Evolutionary conservation across 208 protist species (phyloP).

Genomic region (Herpetomonas tarakana): DNA sequence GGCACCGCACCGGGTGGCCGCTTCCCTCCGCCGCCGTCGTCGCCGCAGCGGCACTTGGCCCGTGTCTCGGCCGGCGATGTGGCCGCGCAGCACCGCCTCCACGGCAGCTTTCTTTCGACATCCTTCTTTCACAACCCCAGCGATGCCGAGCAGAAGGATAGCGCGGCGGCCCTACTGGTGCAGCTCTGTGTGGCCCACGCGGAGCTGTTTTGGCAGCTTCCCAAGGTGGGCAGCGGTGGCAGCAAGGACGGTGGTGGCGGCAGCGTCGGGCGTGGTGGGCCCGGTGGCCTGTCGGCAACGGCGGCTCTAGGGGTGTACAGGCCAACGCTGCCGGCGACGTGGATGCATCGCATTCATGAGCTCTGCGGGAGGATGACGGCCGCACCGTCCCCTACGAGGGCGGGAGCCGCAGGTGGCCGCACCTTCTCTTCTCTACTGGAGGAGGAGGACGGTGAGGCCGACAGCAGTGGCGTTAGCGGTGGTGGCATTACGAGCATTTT

Average conservation of each 20-base stretch:
- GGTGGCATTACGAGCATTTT: neutral
- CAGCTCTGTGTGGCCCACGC: conserved; percentile 21
- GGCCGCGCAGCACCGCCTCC: neutral
- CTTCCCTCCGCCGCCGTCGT: too few species aligned
- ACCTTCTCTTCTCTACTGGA: too few species aligned
- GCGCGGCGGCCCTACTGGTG: conserved; percentile 15
- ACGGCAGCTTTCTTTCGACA: conserved; percentile 6
- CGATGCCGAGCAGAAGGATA: neutral
- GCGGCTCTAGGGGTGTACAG: neutral
- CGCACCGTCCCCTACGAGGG: neutral
- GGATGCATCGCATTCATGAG: neutral
- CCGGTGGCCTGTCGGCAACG: conserved; percentile 5
- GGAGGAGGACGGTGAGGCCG: too few species aligned
- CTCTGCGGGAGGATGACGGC: neutral
- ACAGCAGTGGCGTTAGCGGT: conserved; percentile 1
- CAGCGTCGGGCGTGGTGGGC: neutral
- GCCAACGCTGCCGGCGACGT: neutral
- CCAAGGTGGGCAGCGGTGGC: neutral
- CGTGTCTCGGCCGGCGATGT: neutral
- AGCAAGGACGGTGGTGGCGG: neutral
- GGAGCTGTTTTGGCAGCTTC: conserved; percentile 27
- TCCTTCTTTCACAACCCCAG: conserved; percentile 9
- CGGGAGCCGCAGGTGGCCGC: too few species aligned
- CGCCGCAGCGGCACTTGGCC: too few species aligned
- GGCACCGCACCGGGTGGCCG: neutral